A percentile compares a stretch with the other conserved stretches of the same genome.
These are phyloP conservation scores for Epichloe bromicola DNA, from an alignment of 2,329 filamentous ascomycete species.

Conservation along the genomic window DNA sequence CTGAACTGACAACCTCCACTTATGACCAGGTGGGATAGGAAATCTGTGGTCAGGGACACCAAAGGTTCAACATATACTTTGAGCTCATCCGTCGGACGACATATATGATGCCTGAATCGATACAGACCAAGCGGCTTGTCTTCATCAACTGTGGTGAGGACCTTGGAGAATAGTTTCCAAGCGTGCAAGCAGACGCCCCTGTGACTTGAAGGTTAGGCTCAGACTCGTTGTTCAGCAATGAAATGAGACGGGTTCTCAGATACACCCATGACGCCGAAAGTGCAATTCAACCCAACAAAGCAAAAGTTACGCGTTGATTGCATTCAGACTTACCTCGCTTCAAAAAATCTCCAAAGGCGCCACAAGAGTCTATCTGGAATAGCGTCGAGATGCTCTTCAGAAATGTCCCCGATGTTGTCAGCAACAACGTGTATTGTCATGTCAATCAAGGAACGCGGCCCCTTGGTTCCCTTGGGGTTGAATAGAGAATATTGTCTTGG, in stretches of 20 bases:
- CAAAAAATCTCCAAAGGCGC: constrained; percentile 27
- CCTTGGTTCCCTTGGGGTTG: constrained; percentile 15
- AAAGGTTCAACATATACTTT: constrained; percentile 25
- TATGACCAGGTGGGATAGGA: constrained; percentile 28
- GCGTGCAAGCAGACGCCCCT: constrained; percentile 24
- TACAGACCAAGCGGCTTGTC: constrained; percentile 24
- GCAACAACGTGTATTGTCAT: constrained; percentile 26
- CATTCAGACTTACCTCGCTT: constrained; percentile 22
- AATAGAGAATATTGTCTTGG: constrained; percentile 16
- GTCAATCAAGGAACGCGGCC: constrained; percentile 25
- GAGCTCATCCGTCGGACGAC: constrained; percentile 21
- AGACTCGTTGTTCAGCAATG: background rate
- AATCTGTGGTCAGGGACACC: constrained; percentile 22
- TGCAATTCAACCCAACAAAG: background rate
- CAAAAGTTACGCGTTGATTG: background rate
- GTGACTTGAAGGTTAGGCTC: background rate
- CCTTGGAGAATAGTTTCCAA: constrained; percentile 26
- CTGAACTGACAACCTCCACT: constrained; percentile 22
- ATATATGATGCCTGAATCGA: constrained; percentile 27
- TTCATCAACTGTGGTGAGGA: constrained; percentile 19
- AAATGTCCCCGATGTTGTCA: constrained; percentile 23
- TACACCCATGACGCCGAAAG: background rate
- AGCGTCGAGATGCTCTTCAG: constrained; percentile 19
- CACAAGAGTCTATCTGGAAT: constrained; percentile 22
- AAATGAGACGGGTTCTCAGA: background rate